These are phyloP conservation scores for Ramularia endophylla DNA, from an alignment of 2,329 filamentous ascomycete species.

Conservation along the genomic window DNA sequence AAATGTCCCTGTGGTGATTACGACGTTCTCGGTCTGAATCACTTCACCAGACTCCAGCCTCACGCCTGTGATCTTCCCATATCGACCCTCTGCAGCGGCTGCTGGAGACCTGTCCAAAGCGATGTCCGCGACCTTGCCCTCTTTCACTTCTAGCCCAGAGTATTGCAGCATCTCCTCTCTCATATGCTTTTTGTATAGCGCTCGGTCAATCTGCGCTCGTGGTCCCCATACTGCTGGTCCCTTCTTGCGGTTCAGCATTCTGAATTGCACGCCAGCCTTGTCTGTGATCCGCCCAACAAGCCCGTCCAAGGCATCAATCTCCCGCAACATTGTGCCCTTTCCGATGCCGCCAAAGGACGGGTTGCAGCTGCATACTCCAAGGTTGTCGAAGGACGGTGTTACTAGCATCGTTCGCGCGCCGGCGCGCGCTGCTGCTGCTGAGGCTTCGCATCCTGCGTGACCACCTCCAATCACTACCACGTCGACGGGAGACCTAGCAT, in stretches of 20 bases:
- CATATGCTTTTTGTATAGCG: slow-evolving; percentile 87
- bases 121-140: slow-evolving; percentile 89
- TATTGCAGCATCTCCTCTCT: slow-evolving; percentile 74
- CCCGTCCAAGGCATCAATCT: slow-evolving; percentile 92
- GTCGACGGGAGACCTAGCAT: slow-evolving; percentile 47
- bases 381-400: slow-evolving; percentile 80
- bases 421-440: slow-evolving; percentile 78
- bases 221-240: slow-evolving; percentile 97
- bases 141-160: slow-evolving; percentile 70
- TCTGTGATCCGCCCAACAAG: slow-evolving; percentile 84
- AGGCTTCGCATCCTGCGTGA: slow-evolving; percentile 92
- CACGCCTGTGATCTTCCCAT: slow-evolving; percentile 76
- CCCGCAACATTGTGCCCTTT: slow-evolving; percentile 91
- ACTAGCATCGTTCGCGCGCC: slow-evolving; percentile 86
- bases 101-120: slow-evolving; percentile 58
- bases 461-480: slow-evolving; percentile 94
- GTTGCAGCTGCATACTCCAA: slow-evolving; percentile 94
- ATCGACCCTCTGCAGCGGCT: slow-evolving; percentile 42
- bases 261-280: slow-evolving; percentile 91
- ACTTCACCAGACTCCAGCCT: slow-evolving; percentile 81
- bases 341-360: slow-evolving; percentile 98
- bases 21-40: slow-evolving; percentile 70
- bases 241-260: slow-evolving; percentile 79
- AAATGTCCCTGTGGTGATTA: slow-evolving; percentile 97
- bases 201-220: slow-evolving; percentile 88